These are phyloP conservation scores for Dioszegia aurantiaca DNA, from an alignment of 768 basidiomycete species.

Conservation along the genomic window DNA sequence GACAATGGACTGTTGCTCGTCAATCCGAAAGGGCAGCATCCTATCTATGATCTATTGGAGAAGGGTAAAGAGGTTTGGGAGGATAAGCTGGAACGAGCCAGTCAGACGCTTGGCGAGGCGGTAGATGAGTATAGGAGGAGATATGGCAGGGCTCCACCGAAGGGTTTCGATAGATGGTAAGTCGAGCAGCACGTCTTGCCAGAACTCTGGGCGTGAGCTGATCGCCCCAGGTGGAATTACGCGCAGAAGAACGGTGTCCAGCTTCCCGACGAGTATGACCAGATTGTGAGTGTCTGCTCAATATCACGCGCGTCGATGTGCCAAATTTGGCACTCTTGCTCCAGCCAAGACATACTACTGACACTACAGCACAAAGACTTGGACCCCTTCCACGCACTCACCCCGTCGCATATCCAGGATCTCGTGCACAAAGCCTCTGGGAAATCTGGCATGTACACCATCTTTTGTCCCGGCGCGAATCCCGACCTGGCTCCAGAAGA, in stretches of 20 bases:
- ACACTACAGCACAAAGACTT: slow-evolving; percentile 36
- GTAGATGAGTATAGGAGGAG: slow-evolving; percentile 46
- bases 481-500: not conserved
- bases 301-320: too few species aligned
- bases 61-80: slow-evolving; percentile 35
- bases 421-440: slow-evolving; percentile 25
- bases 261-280: slow-evolving; percentile 50
- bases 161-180: slow-evolving; percentile 46
- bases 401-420: slow-evolving; percentile 23
- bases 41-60: slow-evolving; percentile 42
- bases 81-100: slow-evolving; percentile 31
- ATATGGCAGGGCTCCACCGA: slow-evolving; percentile 42
- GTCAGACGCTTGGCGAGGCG: slow-evolving; percentile 36
- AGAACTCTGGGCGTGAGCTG: not conserved
- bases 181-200: slow-evolving; percentile 57
- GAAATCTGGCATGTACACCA: slow-evolving; percentile 41
- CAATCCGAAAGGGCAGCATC: slow-evolving; percentile 38
- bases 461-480: slow-evolving; percentile 32
- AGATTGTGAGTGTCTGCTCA: slow-evolving; percentile 41
- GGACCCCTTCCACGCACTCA: slow-evolving; percentile 44
- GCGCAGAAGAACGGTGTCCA: slow-evolving; percentile 32
- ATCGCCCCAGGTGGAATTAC: slow-evolving; percentile 32
- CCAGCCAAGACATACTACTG: too few species aligned
- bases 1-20: slow-evolving; percentile 32
- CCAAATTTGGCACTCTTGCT: too few species aligned